A percentile compares a stretch with the other conserved stretches of the same genome.
These are phyloP conservation scores for Talaromyces proteolyticus DNA, from an alignment of 495 filamentous ascomycete genomes.

Conservation along the genomic window DNA sequence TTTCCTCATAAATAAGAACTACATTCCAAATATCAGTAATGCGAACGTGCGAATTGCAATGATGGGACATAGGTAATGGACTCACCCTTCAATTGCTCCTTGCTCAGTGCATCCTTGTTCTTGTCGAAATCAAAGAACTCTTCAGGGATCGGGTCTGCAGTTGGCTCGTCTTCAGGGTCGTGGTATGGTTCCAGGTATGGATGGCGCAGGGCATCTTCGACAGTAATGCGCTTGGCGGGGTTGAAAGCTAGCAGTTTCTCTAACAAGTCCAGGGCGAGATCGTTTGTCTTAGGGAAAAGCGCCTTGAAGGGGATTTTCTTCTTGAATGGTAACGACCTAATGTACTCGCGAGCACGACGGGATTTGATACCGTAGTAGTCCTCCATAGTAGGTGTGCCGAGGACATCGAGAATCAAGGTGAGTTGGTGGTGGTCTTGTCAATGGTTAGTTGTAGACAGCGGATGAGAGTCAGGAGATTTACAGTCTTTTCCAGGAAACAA, in stretches of 20 bases:
- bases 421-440: conserved; percentile 97
- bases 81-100: conserved; percentile 91
- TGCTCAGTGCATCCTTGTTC: conserved; percentile 97
- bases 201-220: conserved; percentile 95
- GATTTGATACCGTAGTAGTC: conserved; percentile 99
- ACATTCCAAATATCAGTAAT: conserved; percentile 4
- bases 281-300: conserved; percentile 96
- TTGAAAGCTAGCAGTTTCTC: conserved; percentile 98
- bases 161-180: conserved; percentile 98
- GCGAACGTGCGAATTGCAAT: background rate
- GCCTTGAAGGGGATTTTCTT: conserved; percentile 98
- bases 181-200: conserved; percentile 99
- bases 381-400: conserved; percentile 99
- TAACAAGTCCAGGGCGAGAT: conserved; percentile 85
- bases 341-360: conserved; percentile 94
- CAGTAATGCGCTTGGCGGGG: conserved; percentile 95
- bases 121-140: conserved; percentile 99
- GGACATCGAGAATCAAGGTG: conserved; percentile 94
- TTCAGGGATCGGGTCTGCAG: conserved; percentile 90
- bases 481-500: conserved; percentile 99
- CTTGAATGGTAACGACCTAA: conserved; percentile 99
- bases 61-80: no score
- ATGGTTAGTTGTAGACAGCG: background rate
- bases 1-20: conserved; percentile 96
- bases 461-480: conserved; percentile 40